These are phyloP conservation scores for Boletus sp. DNA, from an alignment of 768 basidiomycete genomes.

Conservation along the genomic window DNA sequence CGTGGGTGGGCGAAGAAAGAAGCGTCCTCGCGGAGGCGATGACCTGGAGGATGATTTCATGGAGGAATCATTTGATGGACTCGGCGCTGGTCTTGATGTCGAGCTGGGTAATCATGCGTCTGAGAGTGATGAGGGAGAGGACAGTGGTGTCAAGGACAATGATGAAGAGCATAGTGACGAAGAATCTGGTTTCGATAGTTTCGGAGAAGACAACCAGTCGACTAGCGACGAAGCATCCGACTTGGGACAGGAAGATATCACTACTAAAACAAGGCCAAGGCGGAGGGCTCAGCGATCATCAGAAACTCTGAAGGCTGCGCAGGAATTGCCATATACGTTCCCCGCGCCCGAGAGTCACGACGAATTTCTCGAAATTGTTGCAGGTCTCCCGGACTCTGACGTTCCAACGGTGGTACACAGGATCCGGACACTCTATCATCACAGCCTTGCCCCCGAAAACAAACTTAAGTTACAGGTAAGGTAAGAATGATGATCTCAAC, in stretches of 20 bases:
- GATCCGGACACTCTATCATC: constrained; percentile 87
- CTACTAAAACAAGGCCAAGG: constrained; percentile 39
- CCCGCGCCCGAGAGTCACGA: constrained; percentile 84
- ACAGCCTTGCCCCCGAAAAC: constrained; percentile 89
- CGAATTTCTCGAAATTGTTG: constrained; percentile 83
- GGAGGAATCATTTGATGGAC: constrained; percentile 34
- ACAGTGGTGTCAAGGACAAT: constrained; percentile 34
- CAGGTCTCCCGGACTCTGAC: constrained; percentile 67
- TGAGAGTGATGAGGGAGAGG: constrained; percentile 34
- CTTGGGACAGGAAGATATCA: constrained; percentile 36
- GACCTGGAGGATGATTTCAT: constrained; percentile 89
- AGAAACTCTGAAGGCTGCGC: constrained; percentile 29
- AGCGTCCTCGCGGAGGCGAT: constrained; percentile 70
- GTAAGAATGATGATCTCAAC: constrained; percentile 1
- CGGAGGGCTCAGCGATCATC: constrained; percentile 36
- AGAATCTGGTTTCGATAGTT: constrained; percentile 33
- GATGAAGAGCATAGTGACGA: constrained; percentile 29
- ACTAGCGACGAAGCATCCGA: constrained; percentile 38
- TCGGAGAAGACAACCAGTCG: constrained; percentile 35
- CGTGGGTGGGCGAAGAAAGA: constrained; percentile 39
- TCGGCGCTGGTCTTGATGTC: constrained; percentile 35
- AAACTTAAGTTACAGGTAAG: constrained; percentile 87
- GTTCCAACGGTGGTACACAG: constrained; percentile 82
- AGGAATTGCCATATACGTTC: constrained; percentile 90
- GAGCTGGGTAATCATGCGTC: constrained; percentile 42